phyloP scores from a whole-genome alignment of 495 filamentous ascomycete species.

The Talaromyces stipitatus region DNA sequence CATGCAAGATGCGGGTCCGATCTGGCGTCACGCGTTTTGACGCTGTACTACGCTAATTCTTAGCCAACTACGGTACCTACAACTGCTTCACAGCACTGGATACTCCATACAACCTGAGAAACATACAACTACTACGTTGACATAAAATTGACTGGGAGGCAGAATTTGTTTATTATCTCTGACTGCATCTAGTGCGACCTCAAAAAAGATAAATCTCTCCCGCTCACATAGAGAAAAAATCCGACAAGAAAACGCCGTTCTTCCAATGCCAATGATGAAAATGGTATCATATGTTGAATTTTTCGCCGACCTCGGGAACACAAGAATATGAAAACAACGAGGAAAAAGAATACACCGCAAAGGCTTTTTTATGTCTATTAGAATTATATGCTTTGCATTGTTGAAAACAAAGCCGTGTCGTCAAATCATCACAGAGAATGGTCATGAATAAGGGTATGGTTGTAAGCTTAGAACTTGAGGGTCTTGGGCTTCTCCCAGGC shows the following conservation, averaged over 20 bases:
- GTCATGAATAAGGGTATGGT: neutral
- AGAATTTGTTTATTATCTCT: neutral
- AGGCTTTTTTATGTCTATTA: constrained; percentile 35
- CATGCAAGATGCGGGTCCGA: constrained; percentile 6
- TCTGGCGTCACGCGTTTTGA: constrained; percentile 32
- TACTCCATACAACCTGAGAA: too few relatives aligned
- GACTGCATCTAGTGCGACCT: neutral
- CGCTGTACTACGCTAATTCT: constrained; percentile 1
- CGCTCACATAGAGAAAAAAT: neutral
- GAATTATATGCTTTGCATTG: constrained; percentile 46
- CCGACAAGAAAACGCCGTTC: constrained; percentile 30
- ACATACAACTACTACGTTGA: too few relatives aligned
- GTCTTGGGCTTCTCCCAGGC: constrained; percentile 96
- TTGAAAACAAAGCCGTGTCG: constrained; percentile 55
- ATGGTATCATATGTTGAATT: constrained; percentile 50
- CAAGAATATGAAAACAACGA: constrained; percentile 23
- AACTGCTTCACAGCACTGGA: too few relatives aligned
- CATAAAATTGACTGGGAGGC: neutral
- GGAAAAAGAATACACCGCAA: constrained; percentile 16
- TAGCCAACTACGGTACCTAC: neutral
- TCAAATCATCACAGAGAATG: constrained; percentile 25
- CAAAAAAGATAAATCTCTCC: neutral
- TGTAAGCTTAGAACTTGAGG: constrained; percentile 66
- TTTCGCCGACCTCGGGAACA: constrained; percentile 37
- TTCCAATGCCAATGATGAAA: constrained; percentile 43